Base-by-base conservation (phyloP, 495 filamentous ascomycete species). In the Bacidia gigantensis region DNA sequence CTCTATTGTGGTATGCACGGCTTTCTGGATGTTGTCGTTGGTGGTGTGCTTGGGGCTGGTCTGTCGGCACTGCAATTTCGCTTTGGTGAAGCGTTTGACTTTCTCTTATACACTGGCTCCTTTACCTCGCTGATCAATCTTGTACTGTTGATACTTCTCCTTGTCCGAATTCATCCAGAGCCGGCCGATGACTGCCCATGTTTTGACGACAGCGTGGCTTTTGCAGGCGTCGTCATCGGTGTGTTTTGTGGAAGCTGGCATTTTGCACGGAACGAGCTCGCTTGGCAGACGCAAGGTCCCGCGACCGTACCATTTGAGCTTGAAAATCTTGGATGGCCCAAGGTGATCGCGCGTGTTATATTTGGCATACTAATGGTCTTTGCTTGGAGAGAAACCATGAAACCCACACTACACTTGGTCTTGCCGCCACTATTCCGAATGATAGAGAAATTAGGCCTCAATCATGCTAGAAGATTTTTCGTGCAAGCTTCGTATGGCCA, bases 1-100 rank as follows among this genome's bases (percentile, higher is more conserved):
- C 68, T 98, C 21, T 97, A 97, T 68, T 97, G 92, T 62, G 92
- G 92, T 47, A 98, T 98, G 92, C 92, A 98, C 68, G 92, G 92
- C 32, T 92, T 98, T 67, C 70, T 95, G 39, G 92, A 98, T 65
- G 86, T 94, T 11, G 66, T 87, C 12, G 62, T 89, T 56, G 92
- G 92, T 2, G 84, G 79, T 47, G 55, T 78, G 18, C 72, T 97
- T 49, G 92, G 89, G 17, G 80, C 81, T 11, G 58, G 72, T 17
- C 67, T 86, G 17, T 75, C 87, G 1, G 64, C 83, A 18, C 59
- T 84, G 35, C 87, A 95, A 63, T 87, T 81, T 58, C 62, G 78
- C 48, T 88, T 77, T 60, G 86, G 81, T 12, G 69, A 81, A 2
- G 59, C 60, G 2, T 73, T 90, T 49, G 85, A 95, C 48, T 58